phyloP scores from a whole-genome alignment of 2,329 filamentous ascomycete genomes.

The Catunica adiposa region DNA sequence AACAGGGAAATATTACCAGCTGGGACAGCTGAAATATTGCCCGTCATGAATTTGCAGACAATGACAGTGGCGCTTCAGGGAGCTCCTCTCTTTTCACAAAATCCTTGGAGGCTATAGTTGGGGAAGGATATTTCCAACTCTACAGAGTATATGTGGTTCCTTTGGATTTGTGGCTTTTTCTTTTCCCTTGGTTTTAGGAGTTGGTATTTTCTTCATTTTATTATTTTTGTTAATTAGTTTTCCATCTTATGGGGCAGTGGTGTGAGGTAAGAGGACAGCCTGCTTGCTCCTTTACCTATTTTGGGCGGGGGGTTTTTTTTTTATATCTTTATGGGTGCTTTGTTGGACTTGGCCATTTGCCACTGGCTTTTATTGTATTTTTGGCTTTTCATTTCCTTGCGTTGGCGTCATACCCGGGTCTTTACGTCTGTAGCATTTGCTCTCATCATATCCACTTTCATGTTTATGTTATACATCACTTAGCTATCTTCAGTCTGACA shows the following conservation, averaged over 20 bases:
- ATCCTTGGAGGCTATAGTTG: no score
- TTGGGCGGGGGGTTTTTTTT: constrained; percentile 7
- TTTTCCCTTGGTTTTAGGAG: no score
- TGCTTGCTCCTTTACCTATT: background rate
- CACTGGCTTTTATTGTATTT: background rate
- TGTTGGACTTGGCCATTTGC: background rate
- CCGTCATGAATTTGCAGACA: background rate
- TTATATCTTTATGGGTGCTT: background rate
- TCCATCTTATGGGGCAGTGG: no score
- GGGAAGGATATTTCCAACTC: background rate
- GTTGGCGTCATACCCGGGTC: background rate
- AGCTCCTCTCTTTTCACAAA: background rate
- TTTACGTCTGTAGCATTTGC: background rate
- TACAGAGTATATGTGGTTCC: background rate
- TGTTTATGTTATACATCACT: background rate
- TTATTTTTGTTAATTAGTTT: background rate
- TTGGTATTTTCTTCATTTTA: background rate
- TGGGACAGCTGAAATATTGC: constrained; percentile 5
- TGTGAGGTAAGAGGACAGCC: no score
- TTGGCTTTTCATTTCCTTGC: background rate
- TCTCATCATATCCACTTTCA: background rate
- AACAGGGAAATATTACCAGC: background rate
- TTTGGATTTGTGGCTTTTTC: background rate
- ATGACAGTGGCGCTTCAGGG: constrained; percentile 6
- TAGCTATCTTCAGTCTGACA: background rate